phyloP scores from a whole-genome alignment of 2,329 filamentous ascomycete genomes.

The Ilyonectria mors-panacis region DNA sequence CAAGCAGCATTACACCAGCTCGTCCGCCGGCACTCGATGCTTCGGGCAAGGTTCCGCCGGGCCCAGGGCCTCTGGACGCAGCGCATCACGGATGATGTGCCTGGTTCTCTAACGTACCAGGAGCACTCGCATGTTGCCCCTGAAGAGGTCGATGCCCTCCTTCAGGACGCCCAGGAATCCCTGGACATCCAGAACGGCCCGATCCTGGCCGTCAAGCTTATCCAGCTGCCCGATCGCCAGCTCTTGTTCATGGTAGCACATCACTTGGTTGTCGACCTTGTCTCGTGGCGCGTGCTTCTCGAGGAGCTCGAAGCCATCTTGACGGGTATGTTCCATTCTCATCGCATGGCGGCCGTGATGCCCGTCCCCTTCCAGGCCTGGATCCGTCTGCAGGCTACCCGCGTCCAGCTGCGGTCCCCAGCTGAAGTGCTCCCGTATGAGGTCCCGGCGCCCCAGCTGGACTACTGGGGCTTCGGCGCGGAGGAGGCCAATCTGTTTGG shows the following conservation, averaged over 20 bases:
- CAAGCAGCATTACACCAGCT: constrained; percentile 41
- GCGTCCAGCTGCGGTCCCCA: neutral
- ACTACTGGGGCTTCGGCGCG: neutral
- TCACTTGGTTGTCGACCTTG: constrained; percentile 58
- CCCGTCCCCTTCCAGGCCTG: constrained; percentile 7
- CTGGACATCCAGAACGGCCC: constrained; percentile 16
- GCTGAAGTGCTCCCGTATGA: neutral
- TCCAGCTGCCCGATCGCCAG: constrained; percentile 33
- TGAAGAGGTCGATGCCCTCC: neutral
- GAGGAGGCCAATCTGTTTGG: neutral
- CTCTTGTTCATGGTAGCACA: constrained; percentile 51
- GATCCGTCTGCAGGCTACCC: constrained; percentile 17
- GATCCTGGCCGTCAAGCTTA: neutral
- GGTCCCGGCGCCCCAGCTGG: neutral
- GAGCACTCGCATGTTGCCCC: constrained; percentile 45
- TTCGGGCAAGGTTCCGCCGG: constrained; percentile 50
- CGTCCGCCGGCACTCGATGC: constrained; percentile 52
- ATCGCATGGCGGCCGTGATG: neutral
- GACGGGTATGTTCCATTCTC: neutral
- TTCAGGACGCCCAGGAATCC: constrained; percentile 2
- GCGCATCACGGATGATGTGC: neutral
- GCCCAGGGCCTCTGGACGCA: neutral
- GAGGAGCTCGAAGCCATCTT: constrained; percentile 56
- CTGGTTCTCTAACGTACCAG: neutral
- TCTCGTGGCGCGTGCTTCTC: constrained; percentile 61